Conservation (phyloP, 768 basidiomycete genomes). For the Podaxis rugospora region DNA sequence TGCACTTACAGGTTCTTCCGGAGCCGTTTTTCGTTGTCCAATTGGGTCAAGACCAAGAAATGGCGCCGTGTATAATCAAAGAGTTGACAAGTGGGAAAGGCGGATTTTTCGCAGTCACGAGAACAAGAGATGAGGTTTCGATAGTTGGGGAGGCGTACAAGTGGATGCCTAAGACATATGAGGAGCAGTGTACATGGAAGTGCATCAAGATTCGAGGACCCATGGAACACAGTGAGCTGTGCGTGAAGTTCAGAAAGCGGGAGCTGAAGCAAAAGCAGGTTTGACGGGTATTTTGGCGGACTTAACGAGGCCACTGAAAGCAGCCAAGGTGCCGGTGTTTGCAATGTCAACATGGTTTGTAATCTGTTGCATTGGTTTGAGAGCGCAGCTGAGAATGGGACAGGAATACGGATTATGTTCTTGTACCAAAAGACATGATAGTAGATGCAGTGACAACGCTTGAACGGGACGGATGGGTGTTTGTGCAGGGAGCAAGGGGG, state of each 20-base stretch:
- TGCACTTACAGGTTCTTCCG: constrained; percentile 43
- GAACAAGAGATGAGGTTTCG: constrained; percentile 58
- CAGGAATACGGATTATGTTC: constrained; percentile 67
- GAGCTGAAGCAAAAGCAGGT: constrained; percentile 25
- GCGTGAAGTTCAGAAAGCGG: not conserved
- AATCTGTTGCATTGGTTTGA: not conserved
- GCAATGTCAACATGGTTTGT: constrained; percentile 59
- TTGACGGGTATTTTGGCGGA: constrained; percentile 54
- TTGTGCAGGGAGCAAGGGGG: constrained; percentile 24
- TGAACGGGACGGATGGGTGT: constrained; percentile 49
- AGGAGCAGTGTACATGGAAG: constrained; percentile 43
- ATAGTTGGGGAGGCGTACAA: constrained; percentile 43
- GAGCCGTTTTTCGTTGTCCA: constrained; percentile 43
- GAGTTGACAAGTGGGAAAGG: constrained; percentile 22
- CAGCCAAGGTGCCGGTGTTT: constrained; percentile 50
- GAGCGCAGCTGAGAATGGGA: not conserved
- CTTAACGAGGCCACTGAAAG: constrained; percentile 49
- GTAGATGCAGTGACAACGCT: constrained; percentile 38
- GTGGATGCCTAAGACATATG: constrained; percentile 29
- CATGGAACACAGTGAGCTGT: constrained; percentile 56
- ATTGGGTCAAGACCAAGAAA: constrained; percentile 29
- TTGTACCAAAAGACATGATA: constrained; percentile 44
- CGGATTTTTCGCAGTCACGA: constrained; percentile 49
- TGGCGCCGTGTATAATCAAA: constrained; percentile 31
- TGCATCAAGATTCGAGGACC: constrained; percentile 63